These are phyloP conservation scores for Nepenthes alata DNA, from an alignment of 179 eudicot species.

Conservation along the genomic window DNA sequence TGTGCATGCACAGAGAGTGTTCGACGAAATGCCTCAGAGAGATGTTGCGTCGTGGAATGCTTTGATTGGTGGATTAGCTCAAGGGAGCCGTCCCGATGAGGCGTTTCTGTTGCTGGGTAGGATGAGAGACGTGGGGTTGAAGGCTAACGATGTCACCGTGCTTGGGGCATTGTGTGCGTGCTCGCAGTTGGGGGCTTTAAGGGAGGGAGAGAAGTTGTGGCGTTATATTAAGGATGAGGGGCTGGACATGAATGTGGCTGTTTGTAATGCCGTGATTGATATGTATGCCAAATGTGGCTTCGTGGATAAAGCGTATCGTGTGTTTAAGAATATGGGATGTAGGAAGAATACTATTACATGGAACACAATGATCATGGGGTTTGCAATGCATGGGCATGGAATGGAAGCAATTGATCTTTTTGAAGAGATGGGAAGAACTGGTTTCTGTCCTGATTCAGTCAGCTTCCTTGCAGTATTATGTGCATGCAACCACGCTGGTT, in stretches of 20 bases:
- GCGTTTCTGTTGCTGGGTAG: slow-evolving; percentile 38
- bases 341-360: slow-evolving; percentile 49
- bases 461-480: slow-evolving; percentile 57
- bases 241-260: slow-evolving; percentile 34
- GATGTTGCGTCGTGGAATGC: slow-evolving; percentile 75
- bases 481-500: slow-evolving; percentile 73
- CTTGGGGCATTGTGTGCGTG: slow-evolving; percentile 73
- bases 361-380: slow-evolving; percentile 80
- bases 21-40: slow-evolving; percentile 61
- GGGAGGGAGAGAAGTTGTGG: slow-evolving; percentile 47
- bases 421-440: slow-evolving; percentile 26
- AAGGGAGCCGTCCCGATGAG: slow-evolving; percentile 42
- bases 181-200: slow-evolving; percentile 57
- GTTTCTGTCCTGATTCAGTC: slow-evolving; percentile 30
- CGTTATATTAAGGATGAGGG: slow-evolving; percentile 18
- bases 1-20: slow-evolving; percentile 34
- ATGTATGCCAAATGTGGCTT: slow-evolving; percentile 79
- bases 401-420: slow-evolving; percentile 49
- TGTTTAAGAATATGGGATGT: slow-evolving; percentile 45
- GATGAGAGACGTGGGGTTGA: slow-evolving; percentile 25
- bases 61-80: slow-evolving; percentile 65
- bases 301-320: slow-evolving; percentile 46
- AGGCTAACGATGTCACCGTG: slow-evolving; percentile 51
- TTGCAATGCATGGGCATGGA: slow-evolving; percentile 63
- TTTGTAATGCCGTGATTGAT: slow-evolving; percentile 70